phyloP scores from a whole-genome alignment of 768 basidiomycete species.

The Paxillus involutus region DNA sequence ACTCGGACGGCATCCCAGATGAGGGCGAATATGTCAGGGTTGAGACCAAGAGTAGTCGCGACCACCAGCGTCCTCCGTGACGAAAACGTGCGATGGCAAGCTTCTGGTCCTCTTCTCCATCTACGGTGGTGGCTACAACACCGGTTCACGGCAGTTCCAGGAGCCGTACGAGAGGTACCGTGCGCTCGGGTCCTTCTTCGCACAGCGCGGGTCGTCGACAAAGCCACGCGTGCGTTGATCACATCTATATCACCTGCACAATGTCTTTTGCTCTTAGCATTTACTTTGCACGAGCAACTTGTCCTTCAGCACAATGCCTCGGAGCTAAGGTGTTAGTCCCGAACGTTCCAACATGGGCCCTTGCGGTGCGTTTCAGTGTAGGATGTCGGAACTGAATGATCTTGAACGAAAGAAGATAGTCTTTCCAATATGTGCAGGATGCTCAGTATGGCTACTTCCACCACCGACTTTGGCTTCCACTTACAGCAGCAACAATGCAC shows the following conservation, averaged over 20 bases:
- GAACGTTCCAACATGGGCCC: background rate
- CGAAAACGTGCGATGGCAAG: too few relatives aligned
- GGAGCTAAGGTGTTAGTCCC: background rate
- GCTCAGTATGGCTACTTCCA: background rate
- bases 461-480: background rate
- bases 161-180: too few relatives aligned
- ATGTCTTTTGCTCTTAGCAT: background rate
- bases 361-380: background rate
- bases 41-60: constrained; percentile 69
- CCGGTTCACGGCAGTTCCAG: too few relatives aligned
- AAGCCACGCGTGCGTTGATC: background rate
- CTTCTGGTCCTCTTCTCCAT: too few relatives aligned
- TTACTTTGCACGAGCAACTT: background rate
- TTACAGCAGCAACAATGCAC: background rate
- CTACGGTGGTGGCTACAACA: too few relatives aligned
- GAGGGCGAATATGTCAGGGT: constrained; percentile 83
- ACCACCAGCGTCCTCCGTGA: too few relatives aligned
- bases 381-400: background rate
- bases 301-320: background rate
- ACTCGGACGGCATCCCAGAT: constrained; percentile 40
- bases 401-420: background rate
- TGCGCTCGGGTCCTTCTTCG: too few relatives aligned
- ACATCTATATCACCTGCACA: background rate
- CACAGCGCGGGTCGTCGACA: too few relatives aligned
- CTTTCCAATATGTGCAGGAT: background rate